Evolutionary conservation across 2,329 filamentous ascomycete genomes (phyloP).

Genomic region (Fusarium sp.): DNA sequence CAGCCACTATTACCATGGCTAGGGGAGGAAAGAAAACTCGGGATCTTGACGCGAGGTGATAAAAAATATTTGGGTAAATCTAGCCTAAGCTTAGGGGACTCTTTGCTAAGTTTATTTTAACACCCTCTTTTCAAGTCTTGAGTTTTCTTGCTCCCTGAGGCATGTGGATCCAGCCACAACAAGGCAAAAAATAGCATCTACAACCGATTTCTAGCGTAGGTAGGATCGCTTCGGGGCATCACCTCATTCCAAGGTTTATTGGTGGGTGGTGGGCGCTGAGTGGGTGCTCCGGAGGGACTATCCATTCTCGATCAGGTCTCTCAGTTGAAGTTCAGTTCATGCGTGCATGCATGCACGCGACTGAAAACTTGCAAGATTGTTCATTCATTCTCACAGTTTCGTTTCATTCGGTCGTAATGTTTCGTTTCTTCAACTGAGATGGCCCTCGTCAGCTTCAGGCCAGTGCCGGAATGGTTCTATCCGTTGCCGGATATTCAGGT

Average conservation of each 20-base stretch:
- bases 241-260: slow-evolving; percentile 9
- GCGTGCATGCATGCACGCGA: slow-evolving; percentile 5
- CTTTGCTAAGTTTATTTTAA: neutral
- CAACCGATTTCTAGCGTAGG: slow-evolving; percentile 3
- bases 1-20: slow-evolving; percentile 7
- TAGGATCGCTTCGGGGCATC: slow-evolving; percentile 8
- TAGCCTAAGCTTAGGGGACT: neutral
- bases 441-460: slow-evolving; percentile 33
- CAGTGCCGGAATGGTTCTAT: neutral
- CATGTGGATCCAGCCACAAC: neutral
- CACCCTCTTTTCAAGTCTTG: neutral
- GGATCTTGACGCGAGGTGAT: neutral
- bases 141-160: neutral
- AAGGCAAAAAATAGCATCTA: slow-evolving; percentile 20
- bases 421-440: slow-evolving; percentile 16
- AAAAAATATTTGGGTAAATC: neutral
- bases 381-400: slow-evolving; percentile 26
- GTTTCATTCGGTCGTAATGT: slow-evolving; percentile 19
- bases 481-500: slow-evolving; percentile 15
- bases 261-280: neutral
- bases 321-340: slow-evolving; percentile 16
- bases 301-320: neutral
- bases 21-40: neutral
- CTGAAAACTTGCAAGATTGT: neutral
- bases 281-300: neutral